Evolutionary conservation across 768 basidiomycete genomes (phyloP), one percentile per base, ranked within the genome.

Genomic region (Pleurotus ostreatus): DNA sequence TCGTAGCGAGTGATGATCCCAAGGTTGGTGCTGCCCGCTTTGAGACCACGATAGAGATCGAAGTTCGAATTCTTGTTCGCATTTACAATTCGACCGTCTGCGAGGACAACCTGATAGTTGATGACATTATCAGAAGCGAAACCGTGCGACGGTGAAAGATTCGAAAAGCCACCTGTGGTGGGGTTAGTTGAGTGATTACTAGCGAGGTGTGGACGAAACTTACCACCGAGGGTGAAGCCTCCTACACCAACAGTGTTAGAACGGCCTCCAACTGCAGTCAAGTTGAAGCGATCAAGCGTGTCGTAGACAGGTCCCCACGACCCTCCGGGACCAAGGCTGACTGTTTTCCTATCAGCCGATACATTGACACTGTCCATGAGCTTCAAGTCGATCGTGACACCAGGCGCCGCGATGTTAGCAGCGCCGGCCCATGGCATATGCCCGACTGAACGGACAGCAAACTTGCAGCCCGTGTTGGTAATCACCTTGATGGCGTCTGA

Each of bases 1-100:
- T 56, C 61, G 49, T 58, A 62, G 34, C 61, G 55, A 8, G 61
- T 62, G 38, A 63, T 57, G 41, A 63, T 57, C 5, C 63, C 63
- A 34, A 55, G 62, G 47, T 63, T 63, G 9, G 61, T 62, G 22
- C 55, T 55, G 9, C 59, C 63, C 16, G 51, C 56, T 38, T 62
- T 63, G 26, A 63, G 49, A 23, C 59, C 61, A 49, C 55, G 57
- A 41, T 58, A 58, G 7, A 63, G 55, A 41, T 63, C 62, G 16
- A 45, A 12, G 38, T 62, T 45, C 12, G 55, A 52, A 22, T 34
- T 40, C 15, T 40, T 30, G 12, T 58, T 60, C 1, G 40, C 61
- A 16, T 60, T 38, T n/a, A 44, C 11, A 3, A 62, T 57, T 3
- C 25, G 20, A 22, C 63, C 63, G 4, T 55, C 54, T 16, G 63